Evolutionary conservation across 2,329 filamentous ascomycete species (phyloP), one percentile per base, ranked within the genome.

Genomic region (Colletotrichum falcatum): DNA sequence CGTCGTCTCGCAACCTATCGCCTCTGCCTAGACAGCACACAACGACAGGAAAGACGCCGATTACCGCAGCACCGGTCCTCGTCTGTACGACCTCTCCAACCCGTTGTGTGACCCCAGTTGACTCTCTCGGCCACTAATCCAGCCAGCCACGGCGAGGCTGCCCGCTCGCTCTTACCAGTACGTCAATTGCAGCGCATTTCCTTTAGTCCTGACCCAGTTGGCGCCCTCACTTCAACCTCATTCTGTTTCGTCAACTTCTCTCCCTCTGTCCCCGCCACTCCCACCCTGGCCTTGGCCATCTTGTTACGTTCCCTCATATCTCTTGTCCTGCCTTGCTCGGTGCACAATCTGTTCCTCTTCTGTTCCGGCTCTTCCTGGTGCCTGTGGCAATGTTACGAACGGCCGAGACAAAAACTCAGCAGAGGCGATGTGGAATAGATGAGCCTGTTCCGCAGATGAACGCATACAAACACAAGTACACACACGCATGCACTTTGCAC

Each of bases 61-160:
- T 26, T 68, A 71, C 68, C 68, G 68, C 68, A 71, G 58, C 64
- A 63, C 59, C 44, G 64, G 68, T 37, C 64, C 53, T 44, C 46
- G 44, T 63, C 55, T 63, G 64, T 63, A 63, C 53, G 14, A 71
- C 68, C 44, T 67, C 67, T 56, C 44, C 63, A 62, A 62, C 51
- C 60, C 28, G 20, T 54, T 39, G 64, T 71, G 44, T 56, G 23
- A 61, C 56, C 33, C 23, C 56, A 58, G 56, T 54, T 51, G 48
- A 49, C 39, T 53, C 26, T 26, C 42, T 55, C 44, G 56, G 51
- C 53, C 26, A 46, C n/a, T n/a, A n/a, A n/a, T 33, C 51, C 30
- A 33, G 33, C 49, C 51, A 28, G 37, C 28, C 30, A 48, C 61
- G 26, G 23, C n/a, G 60, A 53, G 46, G 20, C 33, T 26, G 18